Conservation (phyloP, 192 early-diverging fungal species). For the Chytriomyces sp. region DNA sequence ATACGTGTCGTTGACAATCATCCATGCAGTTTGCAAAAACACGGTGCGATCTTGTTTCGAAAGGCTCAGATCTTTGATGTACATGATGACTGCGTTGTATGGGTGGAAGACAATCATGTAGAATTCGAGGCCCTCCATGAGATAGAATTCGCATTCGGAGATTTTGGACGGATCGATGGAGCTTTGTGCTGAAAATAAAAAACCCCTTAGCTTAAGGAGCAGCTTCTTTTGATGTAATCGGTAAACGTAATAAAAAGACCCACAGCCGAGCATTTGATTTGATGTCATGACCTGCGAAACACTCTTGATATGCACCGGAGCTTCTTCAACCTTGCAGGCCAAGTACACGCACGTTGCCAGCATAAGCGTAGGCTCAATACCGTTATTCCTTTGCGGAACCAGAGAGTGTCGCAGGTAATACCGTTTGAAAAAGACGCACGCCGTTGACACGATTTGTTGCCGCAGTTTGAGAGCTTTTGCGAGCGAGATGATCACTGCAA, state of each 20-base stretch:
- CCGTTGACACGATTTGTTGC: conserved; percentile 85
- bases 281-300: conserved; percentile 38
- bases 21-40: conserved; percentile 37
- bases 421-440: conserved; percentile 85
- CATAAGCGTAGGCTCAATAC: conserved; percentile 80
- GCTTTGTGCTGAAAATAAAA: conserved; percentile 52
- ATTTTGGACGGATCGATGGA: conserved; percentile 75
- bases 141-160: conserved; percentile 91
- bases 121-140: conserved; percentile 90
- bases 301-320: conserved; percentile 67
- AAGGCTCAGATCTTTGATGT: conserved; percentile 4
- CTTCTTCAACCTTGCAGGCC: conserved; percentile 90
- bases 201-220: not conserved
- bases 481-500: conserved; percentile 13
- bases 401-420: conserved; percentile 67
- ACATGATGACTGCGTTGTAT: conserved; percentile 68
- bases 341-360: conserved; percentile 82
- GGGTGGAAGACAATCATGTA: conserved; percentile 89
- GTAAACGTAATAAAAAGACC: not conserved
- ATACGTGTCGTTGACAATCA: conserved; percentile 81
- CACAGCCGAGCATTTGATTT: conserved; percentile 10
- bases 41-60: conserved; percentile 1
- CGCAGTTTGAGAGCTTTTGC: conserved; percentile 26
- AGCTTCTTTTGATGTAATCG: not conserved
- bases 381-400: not conserved